Percentiles rank a stretch among this genome's conserved stretches.
Conservation (phyloP, 345 rosid species). For the Excoecaria cochinchinensis region DNA sequence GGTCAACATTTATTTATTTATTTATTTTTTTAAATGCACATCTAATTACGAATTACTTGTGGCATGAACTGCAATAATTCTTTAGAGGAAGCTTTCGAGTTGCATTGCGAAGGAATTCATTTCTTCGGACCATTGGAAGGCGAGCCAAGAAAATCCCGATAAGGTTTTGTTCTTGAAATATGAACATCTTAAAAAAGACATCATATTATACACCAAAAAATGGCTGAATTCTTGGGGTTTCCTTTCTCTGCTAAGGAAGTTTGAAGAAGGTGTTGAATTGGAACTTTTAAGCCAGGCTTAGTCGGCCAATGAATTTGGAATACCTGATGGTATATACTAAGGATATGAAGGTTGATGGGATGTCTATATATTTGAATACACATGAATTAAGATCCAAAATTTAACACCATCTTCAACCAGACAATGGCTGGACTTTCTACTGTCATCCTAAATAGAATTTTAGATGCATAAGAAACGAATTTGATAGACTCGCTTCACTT, state of each 20-base stretch:
- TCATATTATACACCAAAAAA: background rate
- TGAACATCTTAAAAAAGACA: background rate
- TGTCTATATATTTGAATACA: constrained; percentile 10
- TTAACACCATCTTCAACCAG: constrained; percentile 8
- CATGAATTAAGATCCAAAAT: background rate
- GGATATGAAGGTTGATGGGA: no score
- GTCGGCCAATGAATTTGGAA: no score
- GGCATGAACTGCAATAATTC: background rate
- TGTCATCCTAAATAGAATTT: no score
- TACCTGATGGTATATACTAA: no score
- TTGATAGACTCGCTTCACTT: no score
- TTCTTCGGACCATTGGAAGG: background rate
- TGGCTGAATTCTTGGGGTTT: background rate
- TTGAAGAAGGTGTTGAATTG: background rate
- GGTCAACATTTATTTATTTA: no score
- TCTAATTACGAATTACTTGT: no score
- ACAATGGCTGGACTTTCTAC: constrained; percentile 12
- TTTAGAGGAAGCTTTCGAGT: background rate
- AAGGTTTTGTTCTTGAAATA: background rate
- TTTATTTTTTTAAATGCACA: no score
- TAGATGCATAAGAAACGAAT: no score
- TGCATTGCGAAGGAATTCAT: background rate
- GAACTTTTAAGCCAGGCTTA: no score
- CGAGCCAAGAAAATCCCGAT: background rate
- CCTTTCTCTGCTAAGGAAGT: background rate